Base-by-base conservation (phyloP, 2,329 filamentous ascomycete genomes). In the Claviceps spartinae region DNA sequence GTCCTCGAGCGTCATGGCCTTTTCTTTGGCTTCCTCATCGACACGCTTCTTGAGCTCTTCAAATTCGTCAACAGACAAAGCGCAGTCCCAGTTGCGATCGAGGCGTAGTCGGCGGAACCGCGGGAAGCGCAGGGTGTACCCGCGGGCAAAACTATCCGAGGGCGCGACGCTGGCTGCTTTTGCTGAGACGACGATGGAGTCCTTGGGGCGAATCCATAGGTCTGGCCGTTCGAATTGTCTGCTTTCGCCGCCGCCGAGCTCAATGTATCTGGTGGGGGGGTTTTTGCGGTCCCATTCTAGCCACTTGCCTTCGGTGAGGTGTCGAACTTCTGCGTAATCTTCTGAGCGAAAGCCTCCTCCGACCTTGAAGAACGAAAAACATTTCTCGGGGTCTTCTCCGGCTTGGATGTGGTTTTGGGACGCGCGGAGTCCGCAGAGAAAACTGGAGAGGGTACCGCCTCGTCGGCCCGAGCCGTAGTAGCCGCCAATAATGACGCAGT, bases 341-440 rank as follows among this genome's bases (percentile, higher is more conserved):
- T 86, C 81, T 0, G 81, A 84, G 14, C 79, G 82, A 65, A 97
- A 90, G 0, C 93, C 93, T 50, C 93, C 93, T n/a, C 93, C 93
- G 16, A 98, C 93, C 66, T 93, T 96, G 75, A 90, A 95, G 70
- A 98, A 96, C n/a, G 89, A 95, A 60, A 83, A 86, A 62, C 83
- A 94, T 65, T 88, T 89, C 67, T 87, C 84, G 0, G 81, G 77
- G 55, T 82, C 77, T 5, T 72, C 72, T 2, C 78, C 78, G 2
- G 72, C 70, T 38, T 74, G 70, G 37, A 85, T 75, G 36, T 86
- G 77, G 55, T 83, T 79, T 57, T 85, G 79, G 49, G 88, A 82
- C 1, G 85, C 82, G 30, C 88, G 78, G 8, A 98, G 71, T 0
- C 90, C 93, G 62, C 91, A 96, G n/a, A 98, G 66, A 63, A 91